Conservation (phyloP, 495 filamentous ascomycete species). For the Paragyromitra xinjiangensis region DNA sequence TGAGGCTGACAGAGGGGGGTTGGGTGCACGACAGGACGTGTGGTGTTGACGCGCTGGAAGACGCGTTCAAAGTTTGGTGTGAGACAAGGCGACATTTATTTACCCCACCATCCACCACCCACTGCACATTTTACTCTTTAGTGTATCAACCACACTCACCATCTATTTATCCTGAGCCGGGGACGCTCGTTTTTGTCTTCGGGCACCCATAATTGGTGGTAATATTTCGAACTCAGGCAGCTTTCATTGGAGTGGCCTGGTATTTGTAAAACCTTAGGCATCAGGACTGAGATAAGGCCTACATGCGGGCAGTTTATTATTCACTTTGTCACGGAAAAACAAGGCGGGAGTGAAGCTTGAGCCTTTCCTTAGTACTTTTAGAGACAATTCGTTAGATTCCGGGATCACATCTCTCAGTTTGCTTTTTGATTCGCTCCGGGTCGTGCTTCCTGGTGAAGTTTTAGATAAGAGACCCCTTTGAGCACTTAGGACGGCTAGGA, state of each 20-base stretch:
- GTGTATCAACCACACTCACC: too few species aligned
- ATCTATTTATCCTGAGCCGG: too few species aligned
- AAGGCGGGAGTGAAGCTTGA: neutral
- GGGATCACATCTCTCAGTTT: neutral
- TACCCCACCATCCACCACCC: neutral
- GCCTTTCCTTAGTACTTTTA: neutral
- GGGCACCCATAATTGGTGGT: too few species aligned
- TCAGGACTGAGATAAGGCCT: too few species aligned
- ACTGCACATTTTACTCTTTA: neutral
- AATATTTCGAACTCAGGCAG: too few species aligned
- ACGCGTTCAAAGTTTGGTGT: conserved; percentile 5
- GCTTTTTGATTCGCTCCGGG: neutral
- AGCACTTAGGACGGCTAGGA: neutral
- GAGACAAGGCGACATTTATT: neutral
- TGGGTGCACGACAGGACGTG: conserved; percentile 2
- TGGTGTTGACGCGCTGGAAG: conserved; percentile 20
- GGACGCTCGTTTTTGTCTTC: too few species aligned
- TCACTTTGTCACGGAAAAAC: neutral
- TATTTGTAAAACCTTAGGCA: too few species aligned
- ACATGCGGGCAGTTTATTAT: too few species aligned
- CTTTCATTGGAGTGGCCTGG: too few species aligned
- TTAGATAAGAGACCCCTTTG: neutral
- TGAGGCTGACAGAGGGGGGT: neutral
- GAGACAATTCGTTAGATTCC: neutral
- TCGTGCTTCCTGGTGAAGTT: neutral